Conservation (phyloP, 176 grass and related monocot genomes). For the Pharus latifolius region DNA sequence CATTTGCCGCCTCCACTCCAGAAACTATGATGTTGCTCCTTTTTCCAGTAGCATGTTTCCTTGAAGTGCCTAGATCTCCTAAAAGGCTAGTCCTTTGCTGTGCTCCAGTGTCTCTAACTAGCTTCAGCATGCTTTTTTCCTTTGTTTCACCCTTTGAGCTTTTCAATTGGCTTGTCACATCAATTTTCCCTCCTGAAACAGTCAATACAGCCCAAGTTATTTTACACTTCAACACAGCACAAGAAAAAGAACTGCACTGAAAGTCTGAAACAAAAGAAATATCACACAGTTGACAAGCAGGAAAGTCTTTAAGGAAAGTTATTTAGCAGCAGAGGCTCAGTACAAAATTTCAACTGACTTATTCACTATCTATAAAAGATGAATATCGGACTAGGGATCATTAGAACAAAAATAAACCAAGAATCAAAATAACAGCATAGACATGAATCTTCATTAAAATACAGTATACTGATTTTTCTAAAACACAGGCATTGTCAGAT, state of each 20-base stretch:
- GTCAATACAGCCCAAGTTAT: background rate
- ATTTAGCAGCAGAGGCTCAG: background rate
- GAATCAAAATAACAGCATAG: background rate
- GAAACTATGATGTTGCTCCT: constrained; percentile 35
- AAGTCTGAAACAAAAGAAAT: background rate
- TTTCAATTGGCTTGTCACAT: constrained; percentile 44
- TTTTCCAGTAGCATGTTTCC: constrained; percentile 44
- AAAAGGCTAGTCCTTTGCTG: constrained; percentile 41
- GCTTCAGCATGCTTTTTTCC: constrained; percentile 50
- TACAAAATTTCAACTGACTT: background rate
- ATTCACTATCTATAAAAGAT: background rate
- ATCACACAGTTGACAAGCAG: background rate
- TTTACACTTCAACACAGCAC: constrained; percentile 8
- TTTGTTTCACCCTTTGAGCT: constrained; percentile 35
- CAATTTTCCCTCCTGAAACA: constrained; percentile 49
- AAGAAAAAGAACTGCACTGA: background rate
- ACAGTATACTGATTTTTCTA: too few relatives aligned
- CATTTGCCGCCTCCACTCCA: constrained; percentile 35
- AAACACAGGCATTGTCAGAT: too few relatives aligned
- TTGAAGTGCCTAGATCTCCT: constrained; percentile 39
- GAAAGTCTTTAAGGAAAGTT: background rate
- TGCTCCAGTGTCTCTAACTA: constrained; percentile 38
- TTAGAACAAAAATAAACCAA: background rate
- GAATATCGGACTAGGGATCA: background rate
- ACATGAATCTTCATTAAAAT: background rate